Percentiles rank a stretch among this genome's conserved stretches.
Evolutionary conservation across 768 basidiomycete genomes (phyloP).

Genomic region (Xanthoconium purpureum): DNA sequence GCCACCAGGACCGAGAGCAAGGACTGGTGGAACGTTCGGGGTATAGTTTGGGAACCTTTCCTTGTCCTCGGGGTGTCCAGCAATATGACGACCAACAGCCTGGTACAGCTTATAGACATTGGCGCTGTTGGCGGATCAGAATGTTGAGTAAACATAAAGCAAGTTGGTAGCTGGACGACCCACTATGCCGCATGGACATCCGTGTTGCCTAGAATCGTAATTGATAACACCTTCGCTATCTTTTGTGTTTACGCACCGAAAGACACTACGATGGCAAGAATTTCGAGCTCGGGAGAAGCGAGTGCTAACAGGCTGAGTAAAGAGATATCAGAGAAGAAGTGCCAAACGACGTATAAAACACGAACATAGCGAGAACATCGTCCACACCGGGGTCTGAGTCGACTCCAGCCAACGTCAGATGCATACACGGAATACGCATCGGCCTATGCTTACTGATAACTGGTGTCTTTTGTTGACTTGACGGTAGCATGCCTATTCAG

Average conservation of each 20-base stretch:
- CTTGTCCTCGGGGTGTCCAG: slow-evolving; percentile 49
- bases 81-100: slow-evolving; percentile 57
- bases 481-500: slow-evolving; percentile 14
- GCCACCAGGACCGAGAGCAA: slow-evolving; percentile 59
- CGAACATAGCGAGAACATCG: slow-evolving; percentile 75
- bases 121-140: slow-evolving; percentile 36
- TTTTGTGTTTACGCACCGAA: slow-evolving; percentile 53
- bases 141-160: background rate
- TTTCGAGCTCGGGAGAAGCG: slow-evolving; percentile 79
- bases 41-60: slow-evolving; percentile 62
- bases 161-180: slow-evolving; percentile 26
- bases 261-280: slow-evolving; percentile 70
- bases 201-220: slow-evolving; percentile 57
- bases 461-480: slow-evolving; percentile 37
- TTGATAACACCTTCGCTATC: background rate
- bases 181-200: slow-evolving; percentile 58
- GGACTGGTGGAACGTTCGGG: slow-evolving; percentile 49
- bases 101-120: slow-evolving; percentile 80
- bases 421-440: background rate
- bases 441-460: slow-evolving; percentile 59
- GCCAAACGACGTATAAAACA: background rate
- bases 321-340: background rate
- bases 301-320: slow-evolving; percentile 68
- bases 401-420: slow-evolving; percentile 41
- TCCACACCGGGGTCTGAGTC: slow-evolving; percentile 89